phyloP scores from a whole-genome alignment of 2,329 filamentous ascomycete genomes.

The Ophiosphaerella herpotricha region DNA sequence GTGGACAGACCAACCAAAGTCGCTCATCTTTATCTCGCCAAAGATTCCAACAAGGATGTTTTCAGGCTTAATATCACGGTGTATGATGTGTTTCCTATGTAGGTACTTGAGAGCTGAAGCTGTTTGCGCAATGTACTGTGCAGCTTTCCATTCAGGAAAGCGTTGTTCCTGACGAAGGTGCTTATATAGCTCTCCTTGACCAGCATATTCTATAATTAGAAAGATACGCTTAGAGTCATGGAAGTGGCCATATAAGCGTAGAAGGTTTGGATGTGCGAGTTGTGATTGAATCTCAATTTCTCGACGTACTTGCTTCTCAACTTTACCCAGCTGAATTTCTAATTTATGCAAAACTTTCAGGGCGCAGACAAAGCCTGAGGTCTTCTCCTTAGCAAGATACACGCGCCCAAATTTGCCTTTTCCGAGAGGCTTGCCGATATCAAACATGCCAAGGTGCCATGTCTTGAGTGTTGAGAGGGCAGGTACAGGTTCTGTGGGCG shows the following conservation, averaged over 20 bases:
- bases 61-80: conserved; percentile 96
- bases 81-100: conserved; percentile 96
- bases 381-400: conserved; percentile 80
- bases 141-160: conserved; percentile 85
- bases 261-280: conserved; percentile 81
- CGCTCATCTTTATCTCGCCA: conserved; percentile 97
- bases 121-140: conserved; percentile 89
- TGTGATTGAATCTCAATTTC: conserved; percentile 92
- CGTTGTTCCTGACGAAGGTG: conserved; percentile 76
- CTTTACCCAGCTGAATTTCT: conserved; percentile 77
- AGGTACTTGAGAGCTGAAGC: conserved; percentile 84
- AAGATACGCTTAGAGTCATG: conserved; percentile 89
- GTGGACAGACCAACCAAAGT: conserved; percentile 98
- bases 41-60: conserved; percentile 96
- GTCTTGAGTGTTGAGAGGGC: conserved; percentile 52
- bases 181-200: conserved; percentile 86
- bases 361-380: conserved; percentile 80
- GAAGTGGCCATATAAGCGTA: conserved; percentile 84
- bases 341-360: conserved; percentile 86
- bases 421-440: conserved; percentile 83
- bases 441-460: conserved; percentile 92
- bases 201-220: conserved; percentile 83
- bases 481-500: conserved; percentile 55
- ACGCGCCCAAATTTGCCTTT: conserved; percentile 89
- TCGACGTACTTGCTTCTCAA: conserved; percentile 84